Base-by-base conservation (phyloP, 305 asterid genomes). In the Fraxinus angustifolia region DNA sequence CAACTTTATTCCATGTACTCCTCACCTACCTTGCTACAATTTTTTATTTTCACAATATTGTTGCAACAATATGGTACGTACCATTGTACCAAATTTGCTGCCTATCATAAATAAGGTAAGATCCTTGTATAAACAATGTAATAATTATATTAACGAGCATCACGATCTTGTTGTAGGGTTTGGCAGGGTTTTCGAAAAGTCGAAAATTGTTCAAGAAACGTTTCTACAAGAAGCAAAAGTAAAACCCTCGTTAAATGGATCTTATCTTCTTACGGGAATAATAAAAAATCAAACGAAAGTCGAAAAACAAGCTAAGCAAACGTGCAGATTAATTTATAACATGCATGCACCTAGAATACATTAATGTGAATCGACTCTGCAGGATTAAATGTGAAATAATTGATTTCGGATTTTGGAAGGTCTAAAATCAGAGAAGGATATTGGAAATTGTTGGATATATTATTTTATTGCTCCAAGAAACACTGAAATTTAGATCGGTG, bases 401-500 rank as follows among this genome's bases (percentile, higher is more conserved):
- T 56, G 78, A 80, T 38, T 65, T 83, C 75, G 78, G 76, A 81
- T 28, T 83, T 80, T 34, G 77, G 77, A 83, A 84, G 84, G 85
- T 86, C 58, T 82, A 84, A 81, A 87, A 79, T 75, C 73, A 26
- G 73, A 86, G 72, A 60, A 71, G 33, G 21, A 83, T 86, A 35
- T 89, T 80, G 94, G 92, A 79, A 75, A 84, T 75, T 81, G 80
- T 71, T 67, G 81, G 75, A 84, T 81, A 86, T 86, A 80, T 78
- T 79, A 78, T 75, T 88, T 86, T 75, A 89, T 85, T 79, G 80
- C 83, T 84, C 86, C 91, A 83, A 88, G 85, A 80, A 87, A 83
- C 90, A 85, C 92, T 86, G 87, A 89, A 89, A 83, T 88, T 88
- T 88, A 88, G 87, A 87, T 75, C 8, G 16, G 17, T 76, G 34